Evolutionary conservation across 129 eudicot species (phyloP).

Genomic region (Silybum marianum): DNA sequence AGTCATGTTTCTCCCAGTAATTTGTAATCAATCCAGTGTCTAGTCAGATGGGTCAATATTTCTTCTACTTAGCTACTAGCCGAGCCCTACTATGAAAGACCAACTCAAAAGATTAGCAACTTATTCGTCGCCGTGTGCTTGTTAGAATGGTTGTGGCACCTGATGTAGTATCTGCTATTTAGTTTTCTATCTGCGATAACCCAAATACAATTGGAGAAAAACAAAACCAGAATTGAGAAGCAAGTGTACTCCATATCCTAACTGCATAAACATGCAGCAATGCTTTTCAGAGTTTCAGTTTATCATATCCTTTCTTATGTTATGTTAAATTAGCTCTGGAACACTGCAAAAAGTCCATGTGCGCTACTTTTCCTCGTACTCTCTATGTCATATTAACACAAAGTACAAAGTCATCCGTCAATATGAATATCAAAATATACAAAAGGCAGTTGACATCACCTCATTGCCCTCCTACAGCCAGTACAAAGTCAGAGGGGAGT

Average conservation of each 20-base stretch:
- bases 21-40: not conserved
- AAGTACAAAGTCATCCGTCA: not conserved
- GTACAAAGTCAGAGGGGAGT: not conserved
- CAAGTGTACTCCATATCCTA: not conserved
- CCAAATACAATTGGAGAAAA: not conserved
- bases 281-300: slow-evolving; percentile 2
- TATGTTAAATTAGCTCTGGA: not conserved
- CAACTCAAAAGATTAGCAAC: not conserved
- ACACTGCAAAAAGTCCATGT: not conserved
- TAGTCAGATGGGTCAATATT: not conserved
- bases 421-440: not conserved
- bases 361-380: not conserved
- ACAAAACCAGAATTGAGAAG: slow-evolving; percentile 5
- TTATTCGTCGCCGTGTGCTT: not conserved
- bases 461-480: not conserved
- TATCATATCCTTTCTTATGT: not conserved
- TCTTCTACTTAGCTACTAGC: not conserved
- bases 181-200: not conserved
- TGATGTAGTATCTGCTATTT: not conserved
- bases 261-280: not conserved
- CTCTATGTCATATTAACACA: not conserved
- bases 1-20: not conserved
- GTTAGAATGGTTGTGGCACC: not conserved
- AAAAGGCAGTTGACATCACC: not conserved
- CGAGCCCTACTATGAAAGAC: not conserved